Percentiles rank a stretch among this genome's conserved stretches.
phyloP scores from a whole-genome alignment of 208 protist species.

The Lotmaria passim region DNA sequence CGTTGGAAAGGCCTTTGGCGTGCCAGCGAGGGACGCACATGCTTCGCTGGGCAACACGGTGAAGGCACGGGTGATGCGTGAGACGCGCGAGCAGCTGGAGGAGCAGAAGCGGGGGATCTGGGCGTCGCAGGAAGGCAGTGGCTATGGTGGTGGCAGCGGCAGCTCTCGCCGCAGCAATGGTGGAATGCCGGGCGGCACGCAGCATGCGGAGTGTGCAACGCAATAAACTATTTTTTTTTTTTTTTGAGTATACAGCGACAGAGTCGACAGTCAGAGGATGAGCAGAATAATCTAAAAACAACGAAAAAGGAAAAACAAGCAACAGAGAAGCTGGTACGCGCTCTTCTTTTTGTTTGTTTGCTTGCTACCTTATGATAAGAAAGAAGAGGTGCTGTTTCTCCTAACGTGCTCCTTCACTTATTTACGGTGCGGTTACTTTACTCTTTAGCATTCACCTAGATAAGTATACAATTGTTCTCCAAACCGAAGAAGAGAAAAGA shows the following conservation, averaged over 20 bases:
- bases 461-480: too few relatives aligned
- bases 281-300: slow-evolving; percentile 5
- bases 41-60: slow-evolving; percentile 64
- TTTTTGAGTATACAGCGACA: too few relatives aligned
- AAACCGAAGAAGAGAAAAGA: too few relatives aligned
- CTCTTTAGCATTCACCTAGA: too few relatives aligned
- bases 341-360: slow-evolving; percentile 15
- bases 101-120: slow-evolving; percentile 77
- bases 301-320: background rate
- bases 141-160: slow-evolving; percentile 34
- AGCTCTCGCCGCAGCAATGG: slow-evolving; percentile 25
- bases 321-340: slow-evolving; percentile 17
- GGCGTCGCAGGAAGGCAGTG: slow-evolving; percentile 55
- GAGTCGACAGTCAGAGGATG: background rate
- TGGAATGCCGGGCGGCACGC: slow-evolving; percentile 33
- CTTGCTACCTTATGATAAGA: slow-evolving; percentile 1
- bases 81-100: slow-evolving; percentile 75
- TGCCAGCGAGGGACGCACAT: slow-evolving; percentile 37
- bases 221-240: too few relatives aligned
- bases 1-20: slow-evolving; percentile 74
- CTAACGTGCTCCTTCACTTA: too few relatives aligned
- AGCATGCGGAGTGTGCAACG: slow-evolving; percentile 72
- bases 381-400: background rate
- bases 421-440: too few relatives aligned
- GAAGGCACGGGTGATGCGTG: slow-evolving; percentile 80